A percentile compares a stretch with the other conserved stretches of the same genome.
Conservation (phyloP, 352 stramenopile species). For the Globisporangium paddicum region DNA sequence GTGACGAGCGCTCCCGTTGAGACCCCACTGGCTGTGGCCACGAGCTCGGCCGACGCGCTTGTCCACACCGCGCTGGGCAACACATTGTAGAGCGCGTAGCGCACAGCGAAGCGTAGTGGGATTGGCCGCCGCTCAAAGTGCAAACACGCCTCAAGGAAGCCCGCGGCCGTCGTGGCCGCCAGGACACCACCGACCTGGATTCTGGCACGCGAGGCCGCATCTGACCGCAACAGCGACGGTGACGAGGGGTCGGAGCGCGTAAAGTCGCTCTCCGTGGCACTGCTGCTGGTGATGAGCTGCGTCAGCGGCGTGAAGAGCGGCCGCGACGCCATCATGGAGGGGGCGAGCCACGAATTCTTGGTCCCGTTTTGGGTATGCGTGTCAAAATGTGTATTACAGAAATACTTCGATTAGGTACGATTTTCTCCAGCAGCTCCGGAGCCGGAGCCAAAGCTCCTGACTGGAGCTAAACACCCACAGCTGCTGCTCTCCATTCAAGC, state of each 20-base stretch:
- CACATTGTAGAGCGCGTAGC: slow-evolving; percentile 53
- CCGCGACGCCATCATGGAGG: not conserved
- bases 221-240: not conserved
- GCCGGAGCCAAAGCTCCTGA: not conserved
- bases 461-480: too few species aligned
- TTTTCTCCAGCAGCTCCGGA: not conserved
- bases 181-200: slow-evolving; percentile 17
- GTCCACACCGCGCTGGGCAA: slow-evolving; percentile 63
- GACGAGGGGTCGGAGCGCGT: not conserved
- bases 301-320: not conserved
- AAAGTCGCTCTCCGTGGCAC: slow-evolving; percentile 9
- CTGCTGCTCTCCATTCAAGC: too few species aligned
- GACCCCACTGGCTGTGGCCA: slow-evolving; percentile 36
- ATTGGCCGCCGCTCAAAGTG: slow-evolving; percentile 53
- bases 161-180: slow-evolving; percentile 32
- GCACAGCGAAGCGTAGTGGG: slow-evolving; percentile 57
- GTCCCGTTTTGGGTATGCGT: not conserved
- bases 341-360: not conserved
- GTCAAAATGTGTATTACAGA: not conserved
- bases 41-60: slow-evolving; percentile 33
- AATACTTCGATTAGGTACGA: not conserved
- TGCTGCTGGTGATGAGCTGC: not conserved
- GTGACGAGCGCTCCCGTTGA: slow-evolving; percentile 28
- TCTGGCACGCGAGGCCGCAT: not conserved
- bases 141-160: slow-evolving; percentile 65